Evolutionary conservation across 2,329 filamentous ascomycete species (phyloP).

Genomic region (Rachicladosporium sp.): DNA sequence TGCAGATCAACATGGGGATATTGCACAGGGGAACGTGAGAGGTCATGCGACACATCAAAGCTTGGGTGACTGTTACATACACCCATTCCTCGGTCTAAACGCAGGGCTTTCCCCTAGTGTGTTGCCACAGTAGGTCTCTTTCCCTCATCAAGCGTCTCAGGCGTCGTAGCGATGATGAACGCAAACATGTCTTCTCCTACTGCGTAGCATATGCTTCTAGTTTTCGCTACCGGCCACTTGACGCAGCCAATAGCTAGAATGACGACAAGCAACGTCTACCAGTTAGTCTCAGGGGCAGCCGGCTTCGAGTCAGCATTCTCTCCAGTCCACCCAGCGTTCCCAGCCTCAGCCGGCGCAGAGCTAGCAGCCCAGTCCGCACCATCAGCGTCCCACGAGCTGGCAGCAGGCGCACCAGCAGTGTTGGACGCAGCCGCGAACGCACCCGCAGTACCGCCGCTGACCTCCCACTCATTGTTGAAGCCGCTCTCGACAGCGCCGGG

Average conservation of each 20-base stretch:
- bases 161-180: slow-evolving; percentile 4
- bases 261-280: slow-evolving; percentile 28
- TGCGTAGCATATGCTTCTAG: slow-evolving; percentile 3
- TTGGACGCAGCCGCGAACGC: slow-evolving; percentile 52
- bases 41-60: slow-evolving; percentile 6
- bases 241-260: no score
- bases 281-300: slow-evolving; percentile 28
- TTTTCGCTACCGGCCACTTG: slow-evolving; percentile 7
- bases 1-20: no score
- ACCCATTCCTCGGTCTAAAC: slow-evolving; percentile 29
- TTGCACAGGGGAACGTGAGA: no score
- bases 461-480: slow-evolving; percentile 80
- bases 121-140: slow-evolving; percentile 69
- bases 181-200: slow-evolving; percentile 1
- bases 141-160: slow-evolving; percentile 84
- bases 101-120: slow-evolving; percentile 94
- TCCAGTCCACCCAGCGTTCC: slow-evolving; percentile 41
- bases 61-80: slow-evolving; percentile 19
- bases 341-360: slow-evolving; percentile 32
- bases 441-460: slow-evolving; percentile 51
- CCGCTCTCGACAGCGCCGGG: slow-evolving; percentile 65
- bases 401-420: slow-evolving; percentile 45
- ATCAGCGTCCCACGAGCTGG: slow-evolving; percentile 53
- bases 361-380: slow-evolving; percentile 57
- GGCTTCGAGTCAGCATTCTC: slow-evolving; percentile 19